Conservation (phyloP, 2,329 filamentous ascomycete species). For the Blumeria graminis region DNA sequence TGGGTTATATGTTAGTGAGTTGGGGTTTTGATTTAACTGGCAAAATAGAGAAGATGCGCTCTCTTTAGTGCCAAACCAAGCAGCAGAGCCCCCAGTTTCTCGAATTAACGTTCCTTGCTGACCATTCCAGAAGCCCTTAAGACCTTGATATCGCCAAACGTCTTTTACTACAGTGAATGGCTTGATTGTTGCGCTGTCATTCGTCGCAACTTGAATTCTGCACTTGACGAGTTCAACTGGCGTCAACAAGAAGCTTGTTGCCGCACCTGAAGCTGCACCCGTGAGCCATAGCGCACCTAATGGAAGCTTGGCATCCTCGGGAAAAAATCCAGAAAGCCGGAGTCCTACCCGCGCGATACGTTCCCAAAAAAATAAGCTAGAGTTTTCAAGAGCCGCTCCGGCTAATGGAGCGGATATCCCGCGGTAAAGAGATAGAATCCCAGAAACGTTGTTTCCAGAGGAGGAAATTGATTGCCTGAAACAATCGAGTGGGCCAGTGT, state of each 20-base stretch:
- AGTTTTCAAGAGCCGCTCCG: conserved; percentile 79
- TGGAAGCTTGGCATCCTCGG: conserved; percentile 36
- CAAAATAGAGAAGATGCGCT: conserved; percentile 31
- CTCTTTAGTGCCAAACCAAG: conserved; percentile 89
- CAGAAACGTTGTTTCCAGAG: conserved; percentile 15
- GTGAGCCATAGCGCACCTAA: conserved; percentile 54
- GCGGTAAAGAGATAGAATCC: conserved; percentile 54
- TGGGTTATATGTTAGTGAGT: conserved; percentile 2
- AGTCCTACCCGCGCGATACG: conserved; percentile 44
- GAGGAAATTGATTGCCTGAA: conserved; percentile 71
- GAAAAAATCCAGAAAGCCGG: conserved; percentile 25
- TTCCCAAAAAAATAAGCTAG: conserved; percentile 82
- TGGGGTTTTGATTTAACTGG: conserved; percentile 18
- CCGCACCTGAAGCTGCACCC: conserved; percentile 65
- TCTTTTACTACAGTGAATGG: conserved; percentile 51
- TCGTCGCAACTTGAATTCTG: conserved; percentile 65
- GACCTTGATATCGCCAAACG: conserved; percentile 59
- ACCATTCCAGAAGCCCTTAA: conserved; percentile 82
- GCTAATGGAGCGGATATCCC: conserved; percentile 80
- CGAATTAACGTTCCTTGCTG: conserved; percentile 83
- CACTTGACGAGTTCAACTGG: conserved; percentile 96
- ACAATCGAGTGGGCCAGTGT: conserved; percentile 75
- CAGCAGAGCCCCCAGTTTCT: conserved; percentile 76
- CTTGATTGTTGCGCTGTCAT: conserved; percentile 24
- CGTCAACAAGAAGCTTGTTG: conserved; percentile 77